Base-by-base conservation (phyloP, 2,329 filamentous ascomycete genomes). In the Hirsutella minnesotensis region DNA sequence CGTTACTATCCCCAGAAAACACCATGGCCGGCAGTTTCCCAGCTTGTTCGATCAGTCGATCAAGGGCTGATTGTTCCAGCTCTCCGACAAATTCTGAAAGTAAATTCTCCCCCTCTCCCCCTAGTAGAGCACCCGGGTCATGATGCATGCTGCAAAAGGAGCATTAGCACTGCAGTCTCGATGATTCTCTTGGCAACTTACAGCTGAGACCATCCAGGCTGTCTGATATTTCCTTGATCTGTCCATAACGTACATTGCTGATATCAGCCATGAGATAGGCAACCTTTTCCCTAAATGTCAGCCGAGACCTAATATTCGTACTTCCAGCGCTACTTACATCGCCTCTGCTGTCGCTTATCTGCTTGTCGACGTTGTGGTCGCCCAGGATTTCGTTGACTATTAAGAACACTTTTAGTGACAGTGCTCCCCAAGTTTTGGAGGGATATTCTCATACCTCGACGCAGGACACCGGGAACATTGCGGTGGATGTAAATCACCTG, bases 211-310 rank as follows among this genome's bases (percentile, higher is more conserved):
- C 76, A 62, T 96, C 88, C 33, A 98, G 72, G 55, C 75, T 81
- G 52, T 90, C 83, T 52, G 83, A 87, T 43, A 98, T 79, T 47
- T 87, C 81, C 66, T 86, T 89, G 61, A 96, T 87, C 56, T 95
- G 83, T 34, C 72, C 72, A 40, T 77, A 74, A 56, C 83, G 79
- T 53, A 96, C 87, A 48, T 84, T 79, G 67, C 87, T 95, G 55
- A 98, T 84, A 68, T 98, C 92, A 8, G 92, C 92, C 89, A 98
- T 95, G 49, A 98, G 72, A 61, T 98, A 98, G 18, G 92, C 92
- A 51, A 92, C 75, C 73, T 82, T 52, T 15, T 3, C 19, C 9
- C 3, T 9, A n/a, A 20, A 9, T 20, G 3, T 13, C 8, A n/a
- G 4, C 29, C 13, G 1, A 20, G n/a, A 12, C 29, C 16, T 16